These are phyloP conservation scores for Amaranthus palmeri DNA, from an alignment of 148 eudicot genomes.

Conservation along the genomic window DNA sequence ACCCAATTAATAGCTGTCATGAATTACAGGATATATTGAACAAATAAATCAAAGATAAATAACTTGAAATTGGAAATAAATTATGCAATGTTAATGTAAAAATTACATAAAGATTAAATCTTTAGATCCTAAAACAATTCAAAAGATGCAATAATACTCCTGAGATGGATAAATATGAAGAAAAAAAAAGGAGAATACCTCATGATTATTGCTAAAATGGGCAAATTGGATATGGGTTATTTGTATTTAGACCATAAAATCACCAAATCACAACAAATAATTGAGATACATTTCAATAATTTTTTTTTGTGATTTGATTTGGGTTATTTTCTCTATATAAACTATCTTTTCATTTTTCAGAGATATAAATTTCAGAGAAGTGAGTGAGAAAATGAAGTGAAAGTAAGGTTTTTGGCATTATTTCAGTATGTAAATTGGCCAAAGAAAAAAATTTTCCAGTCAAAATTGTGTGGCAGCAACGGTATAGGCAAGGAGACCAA, in stretches of 20 bases:
- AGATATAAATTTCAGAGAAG: too few species aligned
- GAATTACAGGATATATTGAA: slow-evolving; percentile 6
- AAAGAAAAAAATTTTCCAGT: too few species aligned
- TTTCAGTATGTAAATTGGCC: background rate
- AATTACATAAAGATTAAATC: slow-evolving; percentile 7
- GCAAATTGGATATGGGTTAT: slow-evolving; percentile 6
- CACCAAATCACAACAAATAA: slow-evolving; percentile 24
- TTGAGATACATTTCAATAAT: slow-evolving; percentile 18
- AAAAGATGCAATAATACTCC: slow-evolving; percentile 1
- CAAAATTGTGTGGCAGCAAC: too few species aligned
- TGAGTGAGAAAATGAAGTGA: background rate
- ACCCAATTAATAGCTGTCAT: slow-evolving; percentile 6
- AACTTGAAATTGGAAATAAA: slow-evolving; percentile 2
- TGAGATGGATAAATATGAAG: background rate
- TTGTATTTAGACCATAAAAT: slow-evolving; percentile 14
- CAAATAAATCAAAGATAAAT: background rate
- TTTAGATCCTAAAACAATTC: slow-evolving; percentile 16
- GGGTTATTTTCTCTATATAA: background rate
- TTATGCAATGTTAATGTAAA: slow-evolving; percentile 10
- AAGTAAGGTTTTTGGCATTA: slow-evolving; percentile 1
- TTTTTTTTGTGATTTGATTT: slow-evolving; percentile 9
- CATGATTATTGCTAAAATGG: slow-evolving; percentile 5
- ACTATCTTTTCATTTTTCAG: too few species aligned
- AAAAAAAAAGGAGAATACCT: slow-evolving; percentile 12
- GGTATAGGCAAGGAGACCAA: too few species aligned